phyloP scores from a whole-genome alignment of 208 protist genomes.

The Acanthamoeba comandoni region DNA sequence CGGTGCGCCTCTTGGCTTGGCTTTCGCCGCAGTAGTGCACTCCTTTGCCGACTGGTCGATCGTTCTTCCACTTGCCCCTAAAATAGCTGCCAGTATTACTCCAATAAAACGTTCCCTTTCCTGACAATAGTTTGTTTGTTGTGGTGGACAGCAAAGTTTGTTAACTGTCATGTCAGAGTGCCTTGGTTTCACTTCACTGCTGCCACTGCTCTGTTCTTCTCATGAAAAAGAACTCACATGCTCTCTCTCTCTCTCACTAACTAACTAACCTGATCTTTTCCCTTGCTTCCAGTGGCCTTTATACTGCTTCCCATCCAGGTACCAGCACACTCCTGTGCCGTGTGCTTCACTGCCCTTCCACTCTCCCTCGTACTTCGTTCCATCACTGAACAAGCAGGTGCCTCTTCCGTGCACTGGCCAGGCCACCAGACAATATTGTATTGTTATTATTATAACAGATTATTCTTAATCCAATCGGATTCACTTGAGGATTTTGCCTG shows the following conservation, averaged over 20 bases:
- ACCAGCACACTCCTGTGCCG: conserved; percentile 24
- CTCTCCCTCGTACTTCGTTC: conserved; percentile 23
- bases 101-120: conserved; percentile 46
- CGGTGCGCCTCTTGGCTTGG: neutral
- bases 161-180: too few species aligned
- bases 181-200: too few species aligned
- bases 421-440: too few species aligned
- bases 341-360: conserved; percentile 19
- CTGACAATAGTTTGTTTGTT: too few species aligned
- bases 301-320: conserved; percentile 45
- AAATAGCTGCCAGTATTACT: conserved; percentile 30
- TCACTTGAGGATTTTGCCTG: too few species aligned
- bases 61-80: conserved; percentile 6
- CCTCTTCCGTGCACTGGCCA: conserved; percentile 2
- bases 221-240: too few species aligned
- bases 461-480: too few species aligned
- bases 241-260: too few species aligned
- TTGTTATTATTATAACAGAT: too few species aligned
- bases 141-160: too few species aligned
- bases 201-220: too few species aligned
- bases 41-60: conserved; percentile 4
- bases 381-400: conserved; percentile 27
- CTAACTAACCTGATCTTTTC: conserved; percentile 28
- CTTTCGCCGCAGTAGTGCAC: neutral
- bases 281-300: conserved; percentile 15